phyloP scores from a whole-genome alignment of 2,329 filamentous ascomycete genomes.

The Tolypocladium guangdongense region DNA sequence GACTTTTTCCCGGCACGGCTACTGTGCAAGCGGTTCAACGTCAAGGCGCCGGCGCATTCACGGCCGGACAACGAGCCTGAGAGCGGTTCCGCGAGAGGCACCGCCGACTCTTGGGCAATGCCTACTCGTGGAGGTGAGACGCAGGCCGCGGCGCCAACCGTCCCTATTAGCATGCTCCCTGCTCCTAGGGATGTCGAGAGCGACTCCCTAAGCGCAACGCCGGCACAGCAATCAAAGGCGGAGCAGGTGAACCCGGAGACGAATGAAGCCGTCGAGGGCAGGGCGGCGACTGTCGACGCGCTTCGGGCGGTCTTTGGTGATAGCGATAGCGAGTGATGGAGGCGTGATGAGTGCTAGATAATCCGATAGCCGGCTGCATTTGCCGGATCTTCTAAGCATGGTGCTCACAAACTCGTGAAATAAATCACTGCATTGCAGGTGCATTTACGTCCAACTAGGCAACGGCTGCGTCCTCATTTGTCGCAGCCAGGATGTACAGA shows the following conservation, averaged over 20 bases:
- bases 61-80: conserved; percentile 36
- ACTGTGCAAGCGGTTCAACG: conserved; percentile 89
- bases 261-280: conserved; percentile 57
- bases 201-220: background rate
- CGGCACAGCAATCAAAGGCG: background rate
- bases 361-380: background rate
- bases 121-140: background rate
- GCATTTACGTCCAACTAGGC: too few relatives aligned
- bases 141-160: background rate
- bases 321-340: conserved; percentile 53
- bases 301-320: conserved; percentile 93
- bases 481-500: too few relatives aligned
- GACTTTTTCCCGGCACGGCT: conserved; percentile 74
- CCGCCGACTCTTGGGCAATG: background rate
- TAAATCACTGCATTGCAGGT: background rate
- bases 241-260: conserved; percentile 54
- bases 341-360: background rate
- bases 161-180: background rate
- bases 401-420: background rate
- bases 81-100: background rate
- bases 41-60: conserved; percentile 64
- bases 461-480: too few relatives aligned
- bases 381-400: background rate
- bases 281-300: conserved; percentile 66
- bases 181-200: background rate